Evolutionary conservation across 768 basidiomycete genomes (phyloP).

Genomic region (Suillus spraguei): DNA sequence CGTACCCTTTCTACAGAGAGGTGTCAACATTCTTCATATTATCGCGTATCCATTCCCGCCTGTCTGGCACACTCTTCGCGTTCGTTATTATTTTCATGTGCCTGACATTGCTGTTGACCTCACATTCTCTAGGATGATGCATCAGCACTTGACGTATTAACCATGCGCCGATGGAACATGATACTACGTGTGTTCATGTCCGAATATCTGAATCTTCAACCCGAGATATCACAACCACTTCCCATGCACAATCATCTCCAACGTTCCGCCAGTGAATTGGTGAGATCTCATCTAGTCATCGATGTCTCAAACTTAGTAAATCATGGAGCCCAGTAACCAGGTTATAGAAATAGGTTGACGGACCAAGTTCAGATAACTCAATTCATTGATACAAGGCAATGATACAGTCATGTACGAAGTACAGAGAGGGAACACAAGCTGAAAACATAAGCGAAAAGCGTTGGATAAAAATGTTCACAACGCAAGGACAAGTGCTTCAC

Average conservation of each 20-base stretch:
- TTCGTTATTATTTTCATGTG: conserved; percentile 36
- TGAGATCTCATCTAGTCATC: conserved; percentile 31
- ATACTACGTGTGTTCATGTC: conserved; percentile 85
- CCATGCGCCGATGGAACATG: conserved; percentile 88
- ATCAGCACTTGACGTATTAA: conserved; percentile 78
- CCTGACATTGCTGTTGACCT: conserved; percentile 4
- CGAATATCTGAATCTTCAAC: conserved; percentile 81
- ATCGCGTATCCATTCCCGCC: conserved; percentile 91
- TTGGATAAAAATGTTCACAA: not conserved
- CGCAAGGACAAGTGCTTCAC: conserved; percentile 37
- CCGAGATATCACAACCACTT: conserved; percentile 41
- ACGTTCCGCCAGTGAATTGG: conserved; percentile 49
- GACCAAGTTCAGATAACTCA: not conserved
- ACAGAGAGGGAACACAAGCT: not conserved
- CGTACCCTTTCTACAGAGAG: conserved; percentile 79
- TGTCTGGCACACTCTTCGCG: conserved; percentile 85
- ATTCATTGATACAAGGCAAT: not conserved
- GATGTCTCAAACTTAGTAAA: not conserved
- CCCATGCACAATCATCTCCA: conserved; percentile 28
- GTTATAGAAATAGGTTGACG: not conserved
- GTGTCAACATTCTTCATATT: conserved; percentile 88
- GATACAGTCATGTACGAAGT: not conserved
- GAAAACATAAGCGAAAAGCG: not conserved
- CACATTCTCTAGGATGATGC: conserved; percentile 75
- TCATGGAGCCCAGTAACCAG: conserved; percentile 7